Evolutionary conservation across 2,329 filamentous ascomycete genomes (phyloP), one percentile per base, ranked within the genome.

Genomic region (Botrytis pseudocinerea): DNA sequence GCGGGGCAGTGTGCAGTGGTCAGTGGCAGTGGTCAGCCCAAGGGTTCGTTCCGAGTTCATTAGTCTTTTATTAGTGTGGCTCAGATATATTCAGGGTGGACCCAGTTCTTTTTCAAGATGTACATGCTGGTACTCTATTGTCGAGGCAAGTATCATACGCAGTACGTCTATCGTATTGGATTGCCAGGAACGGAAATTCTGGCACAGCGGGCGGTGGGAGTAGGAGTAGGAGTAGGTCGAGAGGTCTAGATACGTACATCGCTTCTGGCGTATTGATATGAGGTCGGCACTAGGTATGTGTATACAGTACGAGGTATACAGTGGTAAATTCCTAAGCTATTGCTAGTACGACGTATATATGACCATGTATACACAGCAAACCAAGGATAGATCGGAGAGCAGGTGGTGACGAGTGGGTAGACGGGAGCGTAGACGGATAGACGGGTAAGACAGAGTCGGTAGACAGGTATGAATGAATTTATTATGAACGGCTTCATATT

Each of bases 21-120:
- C 51, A 32, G 51, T 57, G 51, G 51, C 51, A 57, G 51, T 57
- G 60, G 60, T 62, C 60, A 62, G 60, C 60, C 25, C 38, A 42
- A 18, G 60, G 60, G 35, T 62, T 42, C 60, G 20, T 40, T 42
- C 25, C 22, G 38, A 57, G 51, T 28, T 57, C 28, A 28, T 57
- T 57, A 28, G 51, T 54, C 12, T 54, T 22, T 18, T 6, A 3
- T 28, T 57, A 61, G 59, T 42, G 60, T 42, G 60, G 60, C 60
- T 62, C 60, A 62, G 60, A 62, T 62, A n/a, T 51, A 51, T n/a
- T 51, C 48, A 51, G 32, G 32, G 9, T 38, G 35, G 57, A 25
- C 12, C 16, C 28, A 35, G 9, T 59, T 28, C 54, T 57, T 57
- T 28, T 20, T 32, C 32, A 22, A 59, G 10, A 25, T 51, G 48